phyloP scores from a whole-genome alignment of 768 basidiomycete genomes.

The Termitomyces bulborhizus region DNA sequence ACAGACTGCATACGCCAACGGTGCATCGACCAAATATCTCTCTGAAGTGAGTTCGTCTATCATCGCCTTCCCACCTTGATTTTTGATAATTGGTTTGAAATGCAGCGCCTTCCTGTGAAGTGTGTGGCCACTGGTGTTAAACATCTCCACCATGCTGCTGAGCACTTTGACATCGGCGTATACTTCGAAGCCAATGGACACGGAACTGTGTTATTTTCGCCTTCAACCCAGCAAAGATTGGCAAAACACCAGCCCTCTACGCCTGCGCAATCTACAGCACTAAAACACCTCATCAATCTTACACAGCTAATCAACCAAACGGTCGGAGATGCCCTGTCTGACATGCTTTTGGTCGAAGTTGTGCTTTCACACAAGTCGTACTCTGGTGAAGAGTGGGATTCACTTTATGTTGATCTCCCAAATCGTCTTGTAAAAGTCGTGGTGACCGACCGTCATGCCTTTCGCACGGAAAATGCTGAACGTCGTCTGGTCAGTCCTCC shows the following conservation, averaged over 20 bases:
- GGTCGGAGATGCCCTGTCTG: slow-evolving; percentile 94
- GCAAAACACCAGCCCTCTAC: slow-evolving; percentile 64
- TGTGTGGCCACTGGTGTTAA: slow-evolving; percentile 98
- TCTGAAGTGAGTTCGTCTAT: slow-evolving; percentile 47
- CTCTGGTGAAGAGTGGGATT: slow-evolving; percentile 84
- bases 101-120: slow-evolving; percentile 84
- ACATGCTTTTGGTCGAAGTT: slow-evolving; percentile 91
- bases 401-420: slow-evolving; percentile 87
- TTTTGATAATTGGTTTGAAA: background rate
- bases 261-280: slow-evolving; percentile 74
- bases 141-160: slow-evolving; percentile 95
- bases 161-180: slow-evolving; percentile 90
- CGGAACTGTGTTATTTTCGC: slow-evolving; percentile 94
- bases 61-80: background rate
- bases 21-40: slow-evolving; percentile 91
- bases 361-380: slow-evolving; percentile 88
- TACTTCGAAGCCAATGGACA: slow-evolving; percentile 99
- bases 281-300: slow-evolving; percentile 71
- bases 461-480: slow-evolving; percentile 93
- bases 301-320: slow-evolving; percentile 93
- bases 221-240: slow-evolving; percentile 57
- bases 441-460: slow-evolving; percentile 74
- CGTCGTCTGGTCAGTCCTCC: slow-evolving; percentile 75
- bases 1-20: slow-evolving; percentile 98
- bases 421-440: slow-evolving; percentile 93